Base-by-base conservation (phyloP, 805 yeast genomes). In the Saturnispora zaruensis region DNA sequence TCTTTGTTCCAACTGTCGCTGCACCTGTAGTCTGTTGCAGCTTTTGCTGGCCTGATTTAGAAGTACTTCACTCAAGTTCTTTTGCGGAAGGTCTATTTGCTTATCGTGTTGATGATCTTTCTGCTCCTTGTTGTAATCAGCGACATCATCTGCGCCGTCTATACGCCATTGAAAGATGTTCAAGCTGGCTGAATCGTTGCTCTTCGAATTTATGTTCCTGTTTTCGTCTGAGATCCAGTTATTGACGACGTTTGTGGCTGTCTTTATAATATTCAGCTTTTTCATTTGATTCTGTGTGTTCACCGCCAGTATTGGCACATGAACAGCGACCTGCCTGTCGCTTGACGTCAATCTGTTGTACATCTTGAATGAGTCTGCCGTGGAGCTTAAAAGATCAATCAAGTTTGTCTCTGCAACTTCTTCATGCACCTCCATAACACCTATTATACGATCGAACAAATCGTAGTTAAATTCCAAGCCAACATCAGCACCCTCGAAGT, bases 181-280 rank as follows among this genome's bases (percentile, higher is more conserved):
- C 6, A 6, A 16, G 20, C 18, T 18, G 9, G 20, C 11, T 18
- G 11, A 11, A 36, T 36, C 24, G 14, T 16, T 37, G 14, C 21
- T 37, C 41, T 30, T n/a, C 9, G 32, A 28, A 33, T 44, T 32
- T 26, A 46, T 61, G 46, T 8, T 61, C 60, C 43, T 21, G 28
- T 58, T 65, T 48, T 65, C 69, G n/a, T 51, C 54, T 9, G 47
- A 52, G 4, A 57, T 53, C 69, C 69, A 65, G 16, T 48, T 41
- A 28, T 53, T 53, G 2, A 60, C 38, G 3, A 63, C 53, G 11
- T 41, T 40, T 3, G 41, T 23, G 14, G 57, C 9, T 21, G 56
- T 51, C 21, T 52, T 44, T 23, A 54, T 49, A 4, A 53, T 45
- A 6, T 23, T 37, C 51, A 59, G 54, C 14, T 46, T 28, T 9